Evolutionary conservation across 176 grass and related monocot genomes (phyloP).

Genomic region (Ananas comosus): DNA sequence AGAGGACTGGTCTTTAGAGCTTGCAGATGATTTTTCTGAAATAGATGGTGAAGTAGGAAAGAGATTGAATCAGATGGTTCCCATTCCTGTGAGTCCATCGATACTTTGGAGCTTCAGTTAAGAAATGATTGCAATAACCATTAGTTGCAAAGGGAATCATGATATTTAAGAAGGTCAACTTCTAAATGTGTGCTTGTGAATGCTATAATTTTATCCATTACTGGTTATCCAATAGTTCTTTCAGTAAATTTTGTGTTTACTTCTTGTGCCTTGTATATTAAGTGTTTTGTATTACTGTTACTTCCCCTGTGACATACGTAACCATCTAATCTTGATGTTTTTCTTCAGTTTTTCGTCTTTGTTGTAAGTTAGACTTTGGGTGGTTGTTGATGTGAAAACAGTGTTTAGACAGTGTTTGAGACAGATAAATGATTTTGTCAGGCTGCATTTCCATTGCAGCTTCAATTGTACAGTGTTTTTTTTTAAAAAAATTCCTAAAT

Average conservation of each 20-base stretch:
- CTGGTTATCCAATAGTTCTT: neutral
- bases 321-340: too few relatives aligned
- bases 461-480: too few relatives aligned
- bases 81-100: constrained; percentile 41
- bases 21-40: constrained; percentile 43
- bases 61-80: constrained; percentile 56
- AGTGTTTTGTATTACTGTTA: too few relatives aligned
- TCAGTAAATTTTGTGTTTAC: neutral
- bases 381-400: too few relatives aligned
- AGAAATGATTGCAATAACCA: neutral
- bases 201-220: neutral
- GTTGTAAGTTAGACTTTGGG: too few relatives aligned
- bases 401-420: too few relatives aligned
- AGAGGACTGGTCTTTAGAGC: constrained; percentile 27
- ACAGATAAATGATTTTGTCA: too few relatives aligned
- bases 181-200: neutral
- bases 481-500: neutral
- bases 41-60: constrained; percentile 60
- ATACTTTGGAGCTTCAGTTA: neutral
- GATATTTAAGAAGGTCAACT: neutral
- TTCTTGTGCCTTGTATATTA: too few relatives aligned
- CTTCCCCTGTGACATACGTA: too few relatives aligned
- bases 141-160: neutral
- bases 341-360: too few relatives aligned
- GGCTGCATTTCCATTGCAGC: too few relatives aligned